These are phyloP conservation scores for Sambucus nigra DNA, from an alignment of 129 eudicot genomes.

Conservation along the genomic window DNA sequence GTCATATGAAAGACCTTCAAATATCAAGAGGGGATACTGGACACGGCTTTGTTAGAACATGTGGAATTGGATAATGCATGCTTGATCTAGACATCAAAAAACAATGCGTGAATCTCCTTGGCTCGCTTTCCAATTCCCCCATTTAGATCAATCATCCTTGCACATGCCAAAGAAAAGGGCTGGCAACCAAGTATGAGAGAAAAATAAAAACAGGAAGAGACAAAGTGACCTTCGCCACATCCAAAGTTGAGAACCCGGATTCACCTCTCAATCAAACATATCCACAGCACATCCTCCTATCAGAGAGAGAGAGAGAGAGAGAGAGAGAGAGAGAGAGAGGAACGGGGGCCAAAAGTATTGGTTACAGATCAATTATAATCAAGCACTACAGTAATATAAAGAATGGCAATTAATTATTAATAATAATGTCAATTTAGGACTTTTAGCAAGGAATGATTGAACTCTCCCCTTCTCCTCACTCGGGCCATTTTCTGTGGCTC, in stretches of 20 bases:
- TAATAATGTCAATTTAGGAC: not conserved
- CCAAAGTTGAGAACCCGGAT: not conserved
- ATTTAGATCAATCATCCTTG: not conserved
- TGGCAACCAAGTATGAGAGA: conserved; percentile 5
- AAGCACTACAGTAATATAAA: not conserved
- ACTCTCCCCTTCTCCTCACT: too few relatives aligned
- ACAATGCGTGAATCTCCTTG: not conserved
- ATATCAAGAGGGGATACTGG: too few relatives aligned
- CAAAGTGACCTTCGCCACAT: not conserved
- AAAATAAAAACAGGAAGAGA: conserved; percentile 9
- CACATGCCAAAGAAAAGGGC: not conserved
- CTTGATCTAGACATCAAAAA: not conserved
- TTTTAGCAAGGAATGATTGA: too few relatives aligned
- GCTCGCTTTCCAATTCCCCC: not conserved
- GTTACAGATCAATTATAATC: not conserved
- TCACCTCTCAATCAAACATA: not conserved
- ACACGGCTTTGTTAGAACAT: too few relatives aligned
- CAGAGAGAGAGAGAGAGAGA: not conserved
- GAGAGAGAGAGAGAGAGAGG: not conserved
- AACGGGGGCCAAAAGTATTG: not conserved
- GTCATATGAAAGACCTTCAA: too few relatives aligned
- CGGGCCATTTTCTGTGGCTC: too few relatives aligned
- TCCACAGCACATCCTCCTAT: conserved; percentile 1
- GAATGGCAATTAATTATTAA: not conserved
- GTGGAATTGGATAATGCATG: too few relatives aligned